A percentile compares a stretch with the other conserved stretches of the same genome.
These are phyloP conservation scores for Apiosordaria backusii DNA, from an alignment of 495 filamentous ascomycete species.

Conservation along the genomic window DNA sequence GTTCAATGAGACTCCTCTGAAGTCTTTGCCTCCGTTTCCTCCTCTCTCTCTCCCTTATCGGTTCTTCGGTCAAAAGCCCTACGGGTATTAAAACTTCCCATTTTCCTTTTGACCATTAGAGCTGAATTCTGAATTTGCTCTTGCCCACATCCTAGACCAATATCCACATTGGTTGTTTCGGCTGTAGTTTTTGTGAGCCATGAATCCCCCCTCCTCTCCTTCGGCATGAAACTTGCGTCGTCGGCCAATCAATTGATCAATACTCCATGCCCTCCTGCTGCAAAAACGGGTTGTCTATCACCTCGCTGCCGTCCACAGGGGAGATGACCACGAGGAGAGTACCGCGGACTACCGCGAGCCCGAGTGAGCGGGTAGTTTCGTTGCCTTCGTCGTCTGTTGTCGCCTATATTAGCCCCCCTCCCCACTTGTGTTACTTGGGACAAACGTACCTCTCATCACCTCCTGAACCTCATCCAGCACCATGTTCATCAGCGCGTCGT, in stretches of 20 bases:
- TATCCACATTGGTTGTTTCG: not conserved
- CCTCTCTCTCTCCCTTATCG: not conserved
- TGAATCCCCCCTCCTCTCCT: not conserved
- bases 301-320: slow-evolving; percentile 88
- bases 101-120: not conserved
- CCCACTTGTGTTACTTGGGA: not conserved
- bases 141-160: not conserved
- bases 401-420: not conserved
- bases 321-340: slow-evolving; percentile 90
- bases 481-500: slow-evolving; percentile 95
- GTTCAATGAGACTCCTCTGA: not conserved
- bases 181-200: not conserved
- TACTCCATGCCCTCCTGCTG: slow-evolving; percentile 54
- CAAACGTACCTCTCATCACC: slow-evolving; percentile 68
- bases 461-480: slow-evolving; percentile 95
- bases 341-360: slow-evolving; percentile 86
- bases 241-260: too few relatives aligned
- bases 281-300: slow-evolving; percentile 91
- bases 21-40: not conserved
- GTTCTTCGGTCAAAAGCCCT: not conserved
- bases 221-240: not conserved
- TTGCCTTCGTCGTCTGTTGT: slow-evolving; percentile 86
- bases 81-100: not conserved
- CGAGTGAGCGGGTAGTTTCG: slow-evolving; percentile 74
- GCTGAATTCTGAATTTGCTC: not conserved